Percentiles rank a stretch among this genome's conserved stretches.
Conservation (phyloP, 2,329 filamentous ascomycete species). For the Stemphylium vesicarium region DNA sequence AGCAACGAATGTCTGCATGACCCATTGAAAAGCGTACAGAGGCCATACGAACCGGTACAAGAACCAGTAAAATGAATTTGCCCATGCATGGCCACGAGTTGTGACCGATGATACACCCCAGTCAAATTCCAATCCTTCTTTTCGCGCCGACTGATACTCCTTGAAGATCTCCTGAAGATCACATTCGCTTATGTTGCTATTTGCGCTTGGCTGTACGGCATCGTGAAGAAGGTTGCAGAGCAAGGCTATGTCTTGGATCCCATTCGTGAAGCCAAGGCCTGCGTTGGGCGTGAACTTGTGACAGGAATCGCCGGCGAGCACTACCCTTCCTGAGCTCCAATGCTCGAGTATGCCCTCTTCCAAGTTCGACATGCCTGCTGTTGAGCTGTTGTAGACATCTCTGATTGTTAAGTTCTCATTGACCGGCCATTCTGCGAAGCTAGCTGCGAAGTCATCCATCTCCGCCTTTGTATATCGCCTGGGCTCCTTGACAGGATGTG, state of each 20-base stretch:
- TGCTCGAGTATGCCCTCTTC: conserved; percentile 3
- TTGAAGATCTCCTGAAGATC: background rate
- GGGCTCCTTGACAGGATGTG: background rate
- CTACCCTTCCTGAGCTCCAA: background rate
- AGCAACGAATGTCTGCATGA: background rate
- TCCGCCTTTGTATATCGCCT: background rate
- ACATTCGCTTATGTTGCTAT: background rate
- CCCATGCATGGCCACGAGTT: background rate
- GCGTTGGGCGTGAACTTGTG: conserved; percentile 7
- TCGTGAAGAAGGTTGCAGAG: conserved; percentile 1
- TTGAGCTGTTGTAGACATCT: conserved; percentile 1
- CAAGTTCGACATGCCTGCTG: background rate
- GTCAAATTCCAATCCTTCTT: background rate
- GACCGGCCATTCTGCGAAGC: conserved; percentile 5
- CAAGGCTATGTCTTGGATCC: background rate
- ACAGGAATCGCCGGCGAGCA: conserved; percentile 1
- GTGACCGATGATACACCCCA: background rate
- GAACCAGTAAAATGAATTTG: background rate
- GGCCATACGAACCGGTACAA: background rate
- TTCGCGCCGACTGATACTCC: background rate
- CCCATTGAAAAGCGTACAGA: background rate
- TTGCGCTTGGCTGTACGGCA: background rate
- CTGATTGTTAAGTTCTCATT: background rate
- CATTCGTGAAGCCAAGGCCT: background rate
- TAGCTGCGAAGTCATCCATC: background rate